A percentile compares a stretch with the other conserved stretches of the same genome.
These are phyloP conservation scores for Podospora appendiculata DNA, from an alignment of 495 filamentous ascomycete species.

Conservation along the genomic window DNA sequence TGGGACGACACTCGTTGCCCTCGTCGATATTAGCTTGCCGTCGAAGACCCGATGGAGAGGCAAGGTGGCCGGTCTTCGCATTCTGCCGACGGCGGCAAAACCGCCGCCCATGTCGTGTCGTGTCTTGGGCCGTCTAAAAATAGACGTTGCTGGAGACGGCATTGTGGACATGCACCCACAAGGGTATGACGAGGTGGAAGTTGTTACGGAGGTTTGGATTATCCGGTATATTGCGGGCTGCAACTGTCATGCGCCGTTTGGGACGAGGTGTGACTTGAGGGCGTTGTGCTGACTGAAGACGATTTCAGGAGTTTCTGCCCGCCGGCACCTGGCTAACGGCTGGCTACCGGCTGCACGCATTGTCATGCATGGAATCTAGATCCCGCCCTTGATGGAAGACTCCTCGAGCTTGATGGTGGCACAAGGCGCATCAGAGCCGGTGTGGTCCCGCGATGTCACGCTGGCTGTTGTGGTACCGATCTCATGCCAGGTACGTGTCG, in stretches of 20 bases:
- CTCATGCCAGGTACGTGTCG: background rate
- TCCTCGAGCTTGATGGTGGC: background rate
- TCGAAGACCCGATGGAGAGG: background rate
- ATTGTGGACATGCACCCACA: background rate
- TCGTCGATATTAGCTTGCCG: background rate
- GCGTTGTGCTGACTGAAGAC: background rate
- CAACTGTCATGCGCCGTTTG: background rate
- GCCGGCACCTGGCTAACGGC: background rate
- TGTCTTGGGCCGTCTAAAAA: slow-evolving; percentile 5
- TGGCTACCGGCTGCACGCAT: background rate
- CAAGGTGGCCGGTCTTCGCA: background rate
- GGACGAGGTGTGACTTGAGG: background rate
- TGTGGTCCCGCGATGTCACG: background rate
- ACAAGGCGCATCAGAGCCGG: background rate
- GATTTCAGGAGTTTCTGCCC: background rate
- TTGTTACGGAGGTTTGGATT: background rate
- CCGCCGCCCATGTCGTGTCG: background rate
- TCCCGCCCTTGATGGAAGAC: background rate
- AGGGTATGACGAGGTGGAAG: background rate
- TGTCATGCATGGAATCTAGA: background rate
- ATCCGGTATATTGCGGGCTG: slow-evolving; percentile 5
- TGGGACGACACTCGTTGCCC: no score
- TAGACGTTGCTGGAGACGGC: background rate
- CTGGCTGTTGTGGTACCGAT: background rate
- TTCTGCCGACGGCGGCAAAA: background rate